Percentiles rank a stretch among this genome's conserved stretches.
These are phyloP conservation scores for Pestalotiopsis sp. DNA, from an alignment of 2,329 filamentous ascomycete species.

Conservation along the genomic window DNA sequence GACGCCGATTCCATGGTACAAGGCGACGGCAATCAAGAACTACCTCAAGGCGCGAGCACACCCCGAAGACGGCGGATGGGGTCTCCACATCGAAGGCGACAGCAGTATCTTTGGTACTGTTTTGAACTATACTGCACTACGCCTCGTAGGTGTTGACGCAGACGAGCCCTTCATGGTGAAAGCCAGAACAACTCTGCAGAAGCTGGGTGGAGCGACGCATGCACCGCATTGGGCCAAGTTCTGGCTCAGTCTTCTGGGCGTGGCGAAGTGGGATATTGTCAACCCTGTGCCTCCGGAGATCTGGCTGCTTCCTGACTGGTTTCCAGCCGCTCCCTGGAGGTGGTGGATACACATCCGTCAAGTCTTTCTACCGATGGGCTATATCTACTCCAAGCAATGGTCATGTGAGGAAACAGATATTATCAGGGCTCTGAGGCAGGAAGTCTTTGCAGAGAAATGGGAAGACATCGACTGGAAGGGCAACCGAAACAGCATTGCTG, in stretches of 20 bases:
- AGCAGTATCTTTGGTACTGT: conserved; percentile 89
- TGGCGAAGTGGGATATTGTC: conserved; percentile 87
- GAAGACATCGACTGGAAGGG: conserved; percentile 75
- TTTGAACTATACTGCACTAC: conserved; percentile 83
- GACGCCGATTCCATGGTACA: conserved; percentile 79
- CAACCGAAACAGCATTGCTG: conserved; percentile 81
- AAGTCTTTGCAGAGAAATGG: conserved; percentile 81
- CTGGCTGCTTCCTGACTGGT: conserved; percentile 91
- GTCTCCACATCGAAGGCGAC: conserved; percentile 90
- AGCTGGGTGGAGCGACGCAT: conserved; percentile 81
- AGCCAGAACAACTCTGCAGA: conserved; percentile 80
- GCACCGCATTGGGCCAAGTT: conserved; percentile 97
- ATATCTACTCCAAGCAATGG: conserved; percentile 84
- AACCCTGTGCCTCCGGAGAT: conserved; percentile 93
- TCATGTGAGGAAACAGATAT: conserved; percentile 74
- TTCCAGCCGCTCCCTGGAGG: conserved; percentile 85
- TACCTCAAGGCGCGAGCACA: conserved; percentile 88
- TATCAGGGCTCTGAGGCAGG: conserved; percentile 72
- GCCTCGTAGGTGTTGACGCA: conserved; percentile 79
- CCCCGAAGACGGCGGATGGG: conserved; percentile 93
- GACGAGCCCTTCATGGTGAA: conserved; percentile 86
- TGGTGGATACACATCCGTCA: conserved; percentile 99
- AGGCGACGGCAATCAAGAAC: conserved; percentile 86
- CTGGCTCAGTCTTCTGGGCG: conserved; percentile 84
- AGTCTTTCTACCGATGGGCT: conserved; percentile 93